phyloP scores from a whole-genome alignment of 129 eudicot genomes.

The Tanacetum coccineum region DNA sequence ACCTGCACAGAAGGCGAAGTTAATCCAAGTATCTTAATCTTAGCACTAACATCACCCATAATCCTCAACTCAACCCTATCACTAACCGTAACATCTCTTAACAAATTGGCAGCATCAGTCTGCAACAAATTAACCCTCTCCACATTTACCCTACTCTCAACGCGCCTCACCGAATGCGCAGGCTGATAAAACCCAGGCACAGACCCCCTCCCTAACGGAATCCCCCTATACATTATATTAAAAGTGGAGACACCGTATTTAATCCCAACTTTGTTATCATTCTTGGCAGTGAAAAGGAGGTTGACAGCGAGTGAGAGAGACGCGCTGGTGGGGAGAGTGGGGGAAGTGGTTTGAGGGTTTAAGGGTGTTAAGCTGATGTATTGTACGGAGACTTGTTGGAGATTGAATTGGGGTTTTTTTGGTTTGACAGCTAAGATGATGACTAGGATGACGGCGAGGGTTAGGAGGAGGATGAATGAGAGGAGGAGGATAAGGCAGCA shows the following conservation, averaged over 20 bases:
- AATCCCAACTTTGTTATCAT: slow-evolving; percentile 76
- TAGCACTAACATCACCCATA: slow-evolving; percentile 82
- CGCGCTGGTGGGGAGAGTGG: slow-evolving; percentile 45
- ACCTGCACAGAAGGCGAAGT: slow-evolving; percentile 92
- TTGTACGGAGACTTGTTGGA: slow-evolving; percentile 65
- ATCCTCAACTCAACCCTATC: slow-evolving; percentile 90
- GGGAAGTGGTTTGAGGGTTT: slow-evolving; percentile 27
- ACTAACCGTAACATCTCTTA: slow-evolving; percentile 55
- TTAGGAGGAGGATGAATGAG: slow-evolving; percentile 69
- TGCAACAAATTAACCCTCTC: slow-evolving; percentile 69
- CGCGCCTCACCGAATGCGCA: slow-evolving; percentile 61
- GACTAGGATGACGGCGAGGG: slow-evolving; percentile 64
- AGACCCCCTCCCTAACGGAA: slow-evolving; percentile 72
- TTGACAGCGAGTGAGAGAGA: slow-evolving; percentile 57
- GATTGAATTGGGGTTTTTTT: slow-evolving; percentile 77
- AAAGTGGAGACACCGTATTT: slow-evolving; percentile 76
- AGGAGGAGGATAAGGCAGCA: slow-evolving; percentile 85
- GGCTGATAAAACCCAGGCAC: slow-evolving; percentile 74
- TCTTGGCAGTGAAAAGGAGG: slow-evolving; percentile 58
- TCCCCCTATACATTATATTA: slow-evolving; percentile 76
- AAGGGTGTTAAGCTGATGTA: slow-evolving; percentile 58
- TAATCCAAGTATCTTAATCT: slow-evolving; percentile 68
- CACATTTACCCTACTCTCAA: slow-evolving; percentile 51
- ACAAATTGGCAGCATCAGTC: slow-evolving; percentile 71
- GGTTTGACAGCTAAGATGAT: slow-evolving; percentile 75